Evolutionary conservation across 352 stramenopile genomes (phyloP).

Genomic region (Pythium scleroteichum): DNA sequence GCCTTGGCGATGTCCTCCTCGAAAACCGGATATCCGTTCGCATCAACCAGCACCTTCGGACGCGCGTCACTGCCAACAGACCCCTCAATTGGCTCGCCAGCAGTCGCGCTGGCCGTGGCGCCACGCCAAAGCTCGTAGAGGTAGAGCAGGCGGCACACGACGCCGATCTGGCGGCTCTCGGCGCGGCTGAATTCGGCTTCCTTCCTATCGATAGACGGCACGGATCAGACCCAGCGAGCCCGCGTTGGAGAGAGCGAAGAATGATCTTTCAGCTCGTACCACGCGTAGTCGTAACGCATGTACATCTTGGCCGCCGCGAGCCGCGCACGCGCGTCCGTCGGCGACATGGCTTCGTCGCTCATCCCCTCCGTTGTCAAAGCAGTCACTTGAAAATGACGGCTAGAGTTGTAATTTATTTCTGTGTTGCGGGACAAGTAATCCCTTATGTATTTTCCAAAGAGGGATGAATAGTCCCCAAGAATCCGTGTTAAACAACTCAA

Average conservation of each 20-base stretch:
- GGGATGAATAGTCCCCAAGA: neutral
- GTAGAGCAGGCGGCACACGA: constrained; percentile 75
- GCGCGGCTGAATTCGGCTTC: constrained; percentile 54
- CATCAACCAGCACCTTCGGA: constrained; percentile 40
- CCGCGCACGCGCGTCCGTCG: constrained; percentile 41
- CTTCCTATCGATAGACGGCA: constrained; percentile 40
- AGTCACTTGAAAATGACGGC: neutral
- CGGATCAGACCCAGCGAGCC: neutral
- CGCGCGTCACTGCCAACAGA: neutral
- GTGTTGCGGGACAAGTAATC: too few species aligned
- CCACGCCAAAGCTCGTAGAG: constrained; percentile 49
- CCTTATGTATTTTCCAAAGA: too few species aligned
- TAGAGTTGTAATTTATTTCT: too few species aligned
- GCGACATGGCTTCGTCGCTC: constrained; percentile 3
- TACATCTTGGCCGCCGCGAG: constrained; percentile 52
- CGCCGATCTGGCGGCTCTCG: constrained; percentile 52
- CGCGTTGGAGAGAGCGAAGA: neutral
- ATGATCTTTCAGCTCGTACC: constrained; percentile 32
- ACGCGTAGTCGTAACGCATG: constrained; percentile 89
- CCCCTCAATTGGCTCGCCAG: constrained; percentile 17
- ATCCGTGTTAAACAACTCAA: neutral
- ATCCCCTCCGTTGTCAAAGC: neutral
- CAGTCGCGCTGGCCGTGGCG: neutral
- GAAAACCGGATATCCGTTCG: constrained; percentile 65
- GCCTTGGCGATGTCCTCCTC: constrained; percentile 33